A percentile compares a stretch with the other conserved stretches of the same genome.
Evolutionary conservation across 2,329 filamentous ascomycete genomes (phyloP).

Genomic region (Pseudogymnoascus sp.): DNA sequence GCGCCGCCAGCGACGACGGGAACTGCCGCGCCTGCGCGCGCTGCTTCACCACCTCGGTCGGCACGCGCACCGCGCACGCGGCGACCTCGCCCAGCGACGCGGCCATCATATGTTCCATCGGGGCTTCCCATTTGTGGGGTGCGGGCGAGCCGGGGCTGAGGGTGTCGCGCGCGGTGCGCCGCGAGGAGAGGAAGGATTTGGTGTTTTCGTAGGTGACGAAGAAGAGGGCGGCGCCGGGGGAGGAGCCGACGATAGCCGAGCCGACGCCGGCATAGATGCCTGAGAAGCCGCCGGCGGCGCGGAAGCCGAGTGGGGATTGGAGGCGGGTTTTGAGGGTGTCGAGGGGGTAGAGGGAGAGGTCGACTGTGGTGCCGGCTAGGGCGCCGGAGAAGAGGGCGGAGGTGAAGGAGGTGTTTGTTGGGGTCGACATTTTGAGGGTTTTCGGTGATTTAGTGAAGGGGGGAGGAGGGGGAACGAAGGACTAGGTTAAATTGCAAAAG

Average conservation of each 20-base stretch:
- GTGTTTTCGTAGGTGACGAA: slow-evolving; percentile 87
- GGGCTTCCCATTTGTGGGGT: slow-evolving; percentile 25
- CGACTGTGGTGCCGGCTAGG: slow-evolving; percentile 88
- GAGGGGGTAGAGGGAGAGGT: slow-evolving; percentile 93
- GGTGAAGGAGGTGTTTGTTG: slow-evolving; percentile 40
- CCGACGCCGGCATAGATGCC: slow-evolving; percentile 93
- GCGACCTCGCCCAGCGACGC: slow-evolving; percentile 83
- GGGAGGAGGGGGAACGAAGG: not conserved
- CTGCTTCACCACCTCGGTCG: slow-evolving; percentile 96
- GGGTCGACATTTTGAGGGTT: slow-evolving; percentile 14
- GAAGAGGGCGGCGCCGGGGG: slow-evolving; percentile 91
- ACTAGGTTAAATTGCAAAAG: not conserved
- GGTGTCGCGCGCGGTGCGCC: slow-evolving; percentile 22
- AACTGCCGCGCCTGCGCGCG: slow-evolving; percentile 82
- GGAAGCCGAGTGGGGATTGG: slow-evolving; percentile 71
- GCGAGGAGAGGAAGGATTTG: slow-evolving; percentile 45
- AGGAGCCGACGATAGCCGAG: slow-evolving; percentile 79
- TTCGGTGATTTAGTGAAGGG: not conserved
- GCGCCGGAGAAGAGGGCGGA: slow-evolving; percentile 70
- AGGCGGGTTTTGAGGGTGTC: slow-evolving; percentile 98
- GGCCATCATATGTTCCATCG: slow-evolving; percentile 67
- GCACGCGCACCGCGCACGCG: slow-evolving; percentile 85
- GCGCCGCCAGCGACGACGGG: slow-evolving; percentile 57
- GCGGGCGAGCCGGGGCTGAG: slow-evolving; percentile 28
- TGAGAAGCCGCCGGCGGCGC: slow-evolving; percentile 75